Base-by-base conservation (phyloP, 768 basidiomycete genomes). In the Suillus americanus region DNA sequence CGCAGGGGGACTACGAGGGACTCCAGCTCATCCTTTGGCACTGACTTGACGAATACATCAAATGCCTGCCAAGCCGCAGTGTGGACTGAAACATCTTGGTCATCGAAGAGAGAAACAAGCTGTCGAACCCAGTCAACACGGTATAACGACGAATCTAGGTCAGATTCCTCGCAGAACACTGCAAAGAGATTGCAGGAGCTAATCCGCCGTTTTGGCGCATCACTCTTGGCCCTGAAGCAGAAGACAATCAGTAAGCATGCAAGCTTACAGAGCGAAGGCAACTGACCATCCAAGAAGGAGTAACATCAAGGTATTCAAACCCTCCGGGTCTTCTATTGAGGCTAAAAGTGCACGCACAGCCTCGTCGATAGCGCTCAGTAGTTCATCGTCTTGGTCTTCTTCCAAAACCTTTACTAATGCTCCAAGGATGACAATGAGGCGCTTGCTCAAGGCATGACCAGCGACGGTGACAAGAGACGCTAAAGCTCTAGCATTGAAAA, bases 71-170 rank as follows among this genome's bases (percentile, higher is more conserved):
- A 91, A 3, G 96, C 94, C 0, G 91, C 89, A 2, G 86, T 89
- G 70, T 96, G 89, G 12, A 97, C 94, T 3, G 82, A 73, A 2
- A 89, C 86, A 55, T 89, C 83, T 14, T 78, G 76, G 71, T 99
- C 97, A 69, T 95, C 95, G 57, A 97, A 82, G 3, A 91, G 77
- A 0, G 93, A 85, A 8, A 99, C 80, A 18, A 99, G 83, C 67
- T 95, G 93, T 9, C 96, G 88, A 62, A 98, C 86, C 95, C 97
- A 99, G 74, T 99, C 97, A 67, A 95, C 80, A 23, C 92, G 89
- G 77, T 98, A 99, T 28, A 95, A 75, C 0, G 91, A 88, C 0
- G 87, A 83, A 72, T 99, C 97, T 46, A 94, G 81, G 45, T 89
- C 84, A 4, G 92, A 90, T 55, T 85, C 89, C 68, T 93, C 87